A percentile compares a stretch with the other conserved stretches of the same genome.
Evolutionary conservation across 2,329 filamentous ascomycete genomes (phyloP).

Genomic region (Alternaria sp.): DNA sequence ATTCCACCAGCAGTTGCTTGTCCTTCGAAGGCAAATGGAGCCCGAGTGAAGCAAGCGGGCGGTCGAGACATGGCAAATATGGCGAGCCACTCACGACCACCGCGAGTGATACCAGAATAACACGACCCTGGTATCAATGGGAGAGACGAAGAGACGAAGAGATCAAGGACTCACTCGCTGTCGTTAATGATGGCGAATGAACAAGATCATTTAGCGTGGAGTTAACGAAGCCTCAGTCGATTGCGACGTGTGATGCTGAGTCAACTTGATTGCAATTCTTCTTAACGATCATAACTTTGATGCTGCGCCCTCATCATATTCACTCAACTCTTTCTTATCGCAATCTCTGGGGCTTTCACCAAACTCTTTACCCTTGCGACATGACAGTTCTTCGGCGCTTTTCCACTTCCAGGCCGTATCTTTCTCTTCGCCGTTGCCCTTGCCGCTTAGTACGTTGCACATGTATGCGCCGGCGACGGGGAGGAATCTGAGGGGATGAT

Average conservation of each 20-base stretch:
- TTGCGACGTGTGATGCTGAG: neutral
- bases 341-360: slow-evolving; percentile 15
- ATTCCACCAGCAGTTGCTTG: neutral
- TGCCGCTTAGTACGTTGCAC: slow-evolving; percentile 49
- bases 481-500: slow-evolving; percentile 53
- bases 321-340: slow-evolving; percentile 16
- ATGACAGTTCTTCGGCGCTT: slow-evolving; percentile 19
- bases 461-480: slow-evolving; percentile 68
- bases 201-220: neutral
- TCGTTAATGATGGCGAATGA: neutral
- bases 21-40: neutral
- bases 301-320: slow-evolving; percentile 12
- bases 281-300: slow-evolving; percentile 4
- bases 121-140: no score
- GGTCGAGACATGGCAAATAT: neutral
- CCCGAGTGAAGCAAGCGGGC: neutral
- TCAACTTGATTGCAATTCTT: neutral
- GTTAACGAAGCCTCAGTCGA: neutral
- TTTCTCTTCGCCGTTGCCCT: slow-evolving; percentile 46
- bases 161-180: neutral
- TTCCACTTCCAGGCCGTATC: slow-evolving; percentile 48
- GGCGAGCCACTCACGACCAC: neutral
- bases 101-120: neutral
- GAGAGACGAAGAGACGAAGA: neutral
- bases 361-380: slow-evolving; percentile 27